A percentile compares a stretch with the other conserved stretches of the same genome.
Evolutionary conservation across 2,329 filamentous ascomycete species (phyloP).

Genomic region (Sporothrix humicola): DNA sequence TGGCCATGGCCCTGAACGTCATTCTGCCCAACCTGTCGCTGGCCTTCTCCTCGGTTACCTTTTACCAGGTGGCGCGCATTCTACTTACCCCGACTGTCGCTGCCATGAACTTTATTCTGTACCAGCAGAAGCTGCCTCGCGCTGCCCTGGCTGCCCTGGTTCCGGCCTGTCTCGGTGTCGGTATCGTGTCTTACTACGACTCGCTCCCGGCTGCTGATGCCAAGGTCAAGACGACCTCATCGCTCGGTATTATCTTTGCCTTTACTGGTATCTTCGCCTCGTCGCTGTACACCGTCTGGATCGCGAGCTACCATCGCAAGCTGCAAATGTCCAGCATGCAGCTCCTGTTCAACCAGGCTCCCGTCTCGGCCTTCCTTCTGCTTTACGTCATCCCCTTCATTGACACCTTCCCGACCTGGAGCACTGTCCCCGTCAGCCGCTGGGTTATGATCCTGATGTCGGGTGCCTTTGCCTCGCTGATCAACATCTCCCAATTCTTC

Average conservation of each 20-base stretch:
- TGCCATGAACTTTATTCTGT: slow-evolving; percentile 67
- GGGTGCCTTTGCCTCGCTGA: slow-evolving; percentile 66
- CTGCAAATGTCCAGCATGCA: slow-evolving; percentile 72
- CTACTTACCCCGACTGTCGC: slow-evolving; percentile 70
- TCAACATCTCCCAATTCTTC: slow-evolving; percentile 69
- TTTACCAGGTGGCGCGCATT: slow-evolving; percentile 73
- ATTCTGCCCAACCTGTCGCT: slow-evolving; percentile 71
- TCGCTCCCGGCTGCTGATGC: slow-evolving; percentile 57
- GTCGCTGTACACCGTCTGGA: slow-evolving; percentile 72
- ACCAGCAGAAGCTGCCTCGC: slow-evolving; percentile 60
- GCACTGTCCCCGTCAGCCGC: slow-evolving; percentile 54
- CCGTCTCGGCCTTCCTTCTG: slow-evolving; percentile 65
- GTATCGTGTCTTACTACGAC: slow-evolving; percentile 71
- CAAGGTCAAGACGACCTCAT: slow-evolving; percentile 60
- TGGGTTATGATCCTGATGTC: slow-evolving; percentile 68
- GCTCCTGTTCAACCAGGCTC: slow-evolving; percentile 71
- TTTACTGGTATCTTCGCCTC: slow-evolving; percentile 68
- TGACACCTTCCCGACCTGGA: slow-evolving; percentile 66
- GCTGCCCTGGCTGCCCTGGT: slow-evolving; percentile 61
- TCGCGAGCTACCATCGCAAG: slow-evolving; percentile 68
- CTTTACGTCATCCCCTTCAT: slow-evolving; percentile 70
- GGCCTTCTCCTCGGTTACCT: slow-evolving; percentile 70
- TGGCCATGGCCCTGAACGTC: slow-evolving; percentile 72
- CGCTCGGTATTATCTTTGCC: slow-evolving; percentile 67
- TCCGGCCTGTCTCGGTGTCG: slow-evolving; percentile 68